Percentiles rank a stretch among this genome's conserved stretches.
These are phyloP conservation scores for Xylariomycetidae sp. DNA, from an alignment of 2,329 filamentous ascomycete species.

Conservation along the genomic window DNA sequence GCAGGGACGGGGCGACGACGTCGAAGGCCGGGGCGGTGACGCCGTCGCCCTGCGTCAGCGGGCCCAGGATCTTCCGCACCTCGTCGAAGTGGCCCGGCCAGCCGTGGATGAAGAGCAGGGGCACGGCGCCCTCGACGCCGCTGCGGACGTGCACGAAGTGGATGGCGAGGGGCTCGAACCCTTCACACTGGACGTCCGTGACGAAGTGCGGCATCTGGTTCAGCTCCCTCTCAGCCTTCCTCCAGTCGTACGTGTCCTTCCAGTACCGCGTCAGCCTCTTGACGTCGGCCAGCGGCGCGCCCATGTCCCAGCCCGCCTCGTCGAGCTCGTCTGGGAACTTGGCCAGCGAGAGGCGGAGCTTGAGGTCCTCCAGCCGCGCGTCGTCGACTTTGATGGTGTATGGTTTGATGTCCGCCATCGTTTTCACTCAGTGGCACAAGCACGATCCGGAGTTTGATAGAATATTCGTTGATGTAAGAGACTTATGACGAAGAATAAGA, in stretches of 20 bases:
- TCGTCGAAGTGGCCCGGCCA: conserved; percentile 68
- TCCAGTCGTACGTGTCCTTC: conserved; percentile 31
- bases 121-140: conserved; percentile 24
- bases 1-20: conserved; percentile 53
- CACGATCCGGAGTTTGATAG: too few relatives aligned
- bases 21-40: conserved; percentile 41
- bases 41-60: conserved; percentile 32
- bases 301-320: conserved; percentile 33
- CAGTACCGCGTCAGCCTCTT: conserved; percentile 30
- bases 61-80: conserved; percentile 55
- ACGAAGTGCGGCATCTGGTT: conserved; percentile 32
- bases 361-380: conserved; percentile 26
- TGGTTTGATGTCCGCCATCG: conserved; percentile 26
- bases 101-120: conserved; percentile 28
- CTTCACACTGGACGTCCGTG: conserved; percentile 30
- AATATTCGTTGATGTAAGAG: not conserved
- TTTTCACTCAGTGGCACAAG: too few relatives aligned
- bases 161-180: conserved; percentile 32
- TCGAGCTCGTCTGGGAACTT: conserved; percentile 36
- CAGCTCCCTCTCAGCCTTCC: conserved; percentile 27
- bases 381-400: conserved; percentile 31
- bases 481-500: too few relatives aligned
- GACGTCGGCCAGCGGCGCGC: conserved; percentile 30
- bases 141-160: conserved; percentile 34
- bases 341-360: conserved; percentile 28